Evolutionary conservation across 768 basidiomycete species (phyloP), one percentile per base, ranked within the genome.

Genomic region (Flagelloscypha sp.): DNA sequence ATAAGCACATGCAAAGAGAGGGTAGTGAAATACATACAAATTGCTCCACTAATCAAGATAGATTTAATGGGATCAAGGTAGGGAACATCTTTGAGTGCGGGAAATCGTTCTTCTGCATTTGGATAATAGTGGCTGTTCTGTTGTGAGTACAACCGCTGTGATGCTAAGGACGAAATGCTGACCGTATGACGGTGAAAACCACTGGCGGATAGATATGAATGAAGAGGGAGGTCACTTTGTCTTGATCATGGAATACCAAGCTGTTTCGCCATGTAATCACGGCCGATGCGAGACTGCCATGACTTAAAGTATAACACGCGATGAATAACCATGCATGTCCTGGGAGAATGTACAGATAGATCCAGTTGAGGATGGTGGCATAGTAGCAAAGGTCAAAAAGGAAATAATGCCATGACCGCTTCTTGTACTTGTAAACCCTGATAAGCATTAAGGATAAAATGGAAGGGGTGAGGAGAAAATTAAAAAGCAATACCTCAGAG

Each of bases 221-320:
- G 62, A 93, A 98, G 17, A 99, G 63, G 7, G 85, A 89, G 12
- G 87, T 97, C 52, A 97, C 86, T 58, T 98, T 98, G 57, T 99
- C 95, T 37, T 78, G 72, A 50, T 94, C 92, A 50, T 99, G 95
- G 63, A 99, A 99, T 3, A 99, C 95, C 16, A 99, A 76, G 45
- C 88, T 93, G 52, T 99, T 99, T 42, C 95, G 73, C 95, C 95
- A 99, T 7, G 94, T 97, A 47, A 97, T 87, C 32, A 98, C 92
- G 0, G 94, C 93, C 34, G 85, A 88, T 1, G 88, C 93, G 21
- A 95, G 72, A 0, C 85, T 75, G 0, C 92, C 95, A 53, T 95
- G 82, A 0, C 89, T 85, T 17, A 98, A 71, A 45, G 87, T 86
- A 51, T 95, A 98, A 50, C 88, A 93, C 4, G 92, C 87, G 33